Percentiles rank a stretch among this genome's conserved stretches.
Conservation (phyloP, 2,329 filamentous ascomycete genomes). For the Penicillium sclerotigenum region DNA sequence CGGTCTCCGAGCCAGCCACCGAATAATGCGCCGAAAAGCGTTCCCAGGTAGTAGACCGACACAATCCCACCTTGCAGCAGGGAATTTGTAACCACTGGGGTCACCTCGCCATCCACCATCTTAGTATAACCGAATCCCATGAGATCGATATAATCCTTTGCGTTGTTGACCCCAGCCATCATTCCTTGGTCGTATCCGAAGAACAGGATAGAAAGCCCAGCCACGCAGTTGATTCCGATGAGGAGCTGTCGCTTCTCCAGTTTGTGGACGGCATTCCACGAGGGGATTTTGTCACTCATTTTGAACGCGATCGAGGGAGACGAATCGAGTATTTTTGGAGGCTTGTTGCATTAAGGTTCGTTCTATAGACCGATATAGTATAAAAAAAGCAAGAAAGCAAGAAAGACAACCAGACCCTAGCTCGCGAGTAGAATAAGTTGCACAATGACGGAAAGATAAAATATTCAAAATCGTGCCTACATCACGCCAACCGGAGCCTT, state of each 20-base stretch:
- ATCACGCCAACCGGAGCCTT: not conserved
- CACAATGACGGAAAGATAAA: not conserved
- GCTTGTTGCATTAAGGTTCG: not conserved
- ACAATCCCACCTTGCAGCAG: constrained; percentile 64
- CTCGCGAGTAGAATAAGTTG: not conserved
- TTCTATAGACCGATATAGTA: not conserved
- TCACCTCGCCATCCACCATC: constrained; percentile 40
- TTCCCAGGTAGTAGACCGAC: constrained; percentile 57
- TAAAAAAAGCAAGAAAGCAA: not conserved
- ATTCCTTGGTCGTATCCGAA: constrained; percentile 59
- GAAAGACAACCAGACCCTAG: not conserved
- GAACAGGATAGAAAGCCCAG: constrained; percentile 66
- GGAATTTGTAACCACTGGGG: constrained; percentile 57
- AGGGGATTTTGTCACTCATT: constrained; percentile 40
- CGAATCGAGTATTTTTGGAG: not conserved
- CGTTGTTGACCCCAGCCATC: constrained; percentile 64
- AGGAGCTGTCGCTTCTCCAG: constrained; percentile 57
- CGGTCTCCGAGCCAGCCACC: constrained; percentile 65
- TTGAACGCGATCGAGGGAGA: constrained; percentile 3
- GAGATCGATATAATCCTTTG: constrained; percentile 60
- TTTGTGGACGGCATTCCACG: constrained; percentile 52
- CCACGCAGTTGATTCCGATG: constrained; percentile 61
- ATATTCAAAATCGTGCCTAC: not conserved
- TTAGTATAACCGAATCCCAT: constrained; percentile 65
- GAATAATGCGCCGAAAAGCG: constrained; percentile 60